phyloP scores from a whole-genome alignment of 306 rosid genomes.

The Cicer arietinum region DNA sequence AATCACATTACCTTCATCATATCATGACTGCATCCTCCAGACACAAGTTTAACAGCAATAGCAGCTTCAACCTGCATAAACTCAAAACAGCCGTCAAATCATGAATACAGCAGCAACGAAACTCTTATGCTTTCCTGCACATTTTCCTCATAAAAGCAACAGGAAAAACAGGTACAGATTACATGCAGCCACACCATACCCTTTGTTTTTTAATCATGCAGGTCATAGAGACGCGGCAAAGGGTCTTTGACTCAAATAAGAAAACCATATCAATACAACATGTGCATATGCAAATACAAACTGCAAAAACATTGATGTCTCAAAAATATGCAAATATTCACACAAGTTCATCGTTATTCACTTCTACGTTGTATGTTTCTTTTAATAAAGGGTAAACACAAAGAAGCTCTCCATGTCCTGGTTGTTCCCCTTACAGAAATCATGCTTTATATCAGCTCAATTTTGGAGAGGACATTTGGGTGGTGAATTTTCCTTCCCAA shows the following conservation, averaged over 20 bases:
- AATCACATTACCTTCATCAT: conserved; percentile 69
- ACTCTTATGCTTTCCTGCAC: background rate
- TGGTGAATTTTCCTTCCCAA: background rate
- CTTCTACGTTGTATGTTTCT: background rate
- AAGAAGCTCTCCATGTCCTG: background rate
- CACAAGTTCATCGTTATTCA: background rate
- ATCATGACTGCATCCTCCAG: conserved; percentile 66
- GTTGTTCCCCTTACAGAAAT: background rate
- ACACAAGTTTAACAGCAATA: conserved; percentile 66
- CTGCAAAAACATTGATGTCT: background rate
- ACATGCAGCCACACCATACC: conserved; percentile 25
- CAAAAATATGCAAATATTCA: conserved; percentile 10
- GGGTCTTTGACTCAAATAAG: conserved; percentile 20
- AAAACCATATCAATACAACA: conserved; percentile 14
- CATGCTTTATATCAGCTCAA: background rate
- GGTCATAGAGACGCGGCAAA: background rate
- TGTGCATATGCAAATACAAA: conserved; percentile 7
- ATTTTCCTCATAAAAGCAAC: conserved; percentile 19
- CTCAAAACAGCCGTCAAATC: conserved; percentile 36
- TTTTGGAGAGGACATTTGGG: background rate
- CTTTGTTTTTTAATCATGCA: conserved; percentile 23
- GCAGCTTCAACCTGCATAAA: conserved; percentile 75
- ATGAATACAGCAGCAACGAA: conserved; percentile 31
- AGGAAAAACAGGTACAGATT: background rate
- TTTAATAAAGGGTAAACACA: background rate